These are phyloP conservation scores for Chalciporus piperatus DNA, from an alignment of 768 basidiomycete species.

Conservation along the genomic window DNA sequence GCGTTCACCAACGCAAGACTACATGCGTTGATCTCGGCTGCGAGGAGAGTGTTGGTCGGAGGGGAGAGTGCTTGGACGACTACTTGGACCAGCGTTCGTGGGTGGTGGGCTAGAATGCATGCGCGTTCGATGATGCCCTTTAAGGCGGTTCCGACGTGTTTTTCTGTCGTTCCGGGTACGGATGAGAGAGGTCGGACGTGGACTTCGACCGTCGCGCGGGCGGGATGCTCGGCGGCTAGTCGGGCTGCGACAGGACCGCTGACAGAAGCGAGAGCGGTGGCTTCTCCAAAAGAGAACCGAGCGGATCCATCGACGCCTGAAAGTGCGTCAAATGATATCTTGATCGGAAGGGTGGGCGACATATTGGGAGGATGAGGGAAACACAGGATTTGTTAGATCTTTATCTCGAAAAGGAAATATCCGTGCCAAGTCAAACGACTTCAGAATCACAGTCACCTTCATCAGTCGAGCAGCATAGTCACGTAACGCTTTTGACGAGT, in stretches of 20 bases:
- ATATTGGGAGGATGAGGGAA: not conserved
- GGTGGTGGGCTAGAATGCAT: slow-evolving; percentile 64
- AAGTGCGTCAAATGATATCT: slow-evolving; percentile 54
- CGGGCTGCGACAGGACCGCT: slow-evolving; percentile 82
- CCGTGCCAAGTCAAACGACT: no score
- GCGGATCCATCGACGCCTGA: slow-evolving; percentile 79
- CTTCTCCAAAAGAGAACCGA: slow-evolving; percentile 44
- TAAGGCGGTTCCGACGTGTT: slow-evolving; percentile 52
- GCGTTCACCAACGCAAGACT: slow-evolving; percentile 67
- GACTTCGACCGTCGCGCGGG: slow-evolving; percentile 74
- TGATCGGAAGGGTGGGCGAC: slow-evolving; percentile 10
- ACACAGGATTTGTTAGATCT: not conserved
- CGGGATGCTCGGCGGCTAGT: slow-evolving; percentile 63
- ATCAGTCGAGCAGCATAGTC: no score
- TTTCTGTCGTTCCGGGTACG: slow-evolving; percentile 68
- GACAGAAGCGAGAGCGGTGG: slow-evolving; percentile 60
- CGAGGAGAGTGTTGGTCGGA: slow-evolving; percentile 42
- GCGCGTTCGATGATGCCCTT: slow-evolving; percentile 57
- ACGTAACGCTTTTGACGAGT: no score
- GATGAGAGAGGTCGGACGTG: slow-evolving; percentile 65
- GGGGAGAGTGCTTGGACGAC: slow-evolving; percentile 60
- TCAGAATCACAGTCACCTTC: no score
- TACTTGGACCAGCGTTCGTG: slow-evolving; percentile 75
- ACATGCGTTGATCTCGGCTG: slow-evolving; percentile 69
- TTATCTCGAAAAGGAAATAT: not conserved